phyloP scores from a whole-genome alignment of 1,284 basidiomycete genomes.

The Cronartium quercuum region DNA sequence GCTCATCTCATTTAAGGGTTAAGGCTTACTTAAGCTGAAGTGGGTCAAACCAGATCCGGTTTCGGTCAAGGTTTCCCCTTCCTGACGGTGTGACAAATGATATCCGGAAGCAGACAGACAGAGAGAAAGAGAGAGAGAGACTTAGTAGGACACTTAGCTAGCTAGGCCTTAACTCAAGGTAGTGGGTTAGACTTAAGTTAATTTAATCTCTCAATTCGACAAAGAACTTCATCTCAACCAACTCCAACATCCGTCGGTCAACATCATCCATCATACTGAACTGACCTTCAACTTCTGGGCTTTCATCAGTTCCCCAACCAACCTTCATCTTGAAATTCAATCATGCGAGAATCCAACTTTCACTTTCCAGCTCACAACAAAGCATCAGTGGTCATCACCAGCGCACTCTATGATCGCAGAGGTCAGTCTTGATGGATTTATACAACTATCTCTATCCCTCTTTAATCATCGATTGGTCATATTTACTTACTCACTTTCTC shows the following conservation, averaged over 20 bases:
- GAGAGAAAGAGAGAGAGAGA: too few relatives aligned
- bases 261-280: slow-evolving; percentile 25
- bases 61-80: too few relatives aligned
- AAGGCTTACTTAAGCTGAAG: too few relatives aligned
- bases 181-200: too few relatives aligned
- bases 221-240: neutral
- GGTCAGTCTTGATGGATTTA: slow-evolving; percentile 57
- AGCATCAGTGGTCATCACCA: slow-evolving; percentile 88
- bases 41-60: too few relatives aligned
- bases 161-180: too few relatives aligned
- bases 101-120: too few relatives aligned
- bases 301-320: slow-evolving; percentile 7
- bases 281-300: slow-evolving; percentile 17
- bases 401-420: slow-evolving; percentile 88
- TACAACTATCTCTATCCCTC: neutral
- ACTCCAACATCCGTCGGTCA: neutral
- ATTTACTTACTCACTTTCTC: neutral
- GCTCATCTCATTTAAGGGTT: too few relatives aligned
- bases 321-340: slow-evolving; percentile 15
- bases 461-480: neutral
- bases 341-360: slow-evolving; percentile 78
- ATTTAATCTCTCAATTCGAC: too few relatives aligned
- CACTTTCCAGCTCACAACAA: slow-evolving; percentile 90
- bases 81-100: too few relatives aligned
- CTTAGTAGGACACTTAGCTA: too few relatives aligned